Percentiles rank a stretch among this genome's conserved stretches.
Conservation (phyloP, 768 basidiomycete species). For the Lentinula detonsa region DNA sequence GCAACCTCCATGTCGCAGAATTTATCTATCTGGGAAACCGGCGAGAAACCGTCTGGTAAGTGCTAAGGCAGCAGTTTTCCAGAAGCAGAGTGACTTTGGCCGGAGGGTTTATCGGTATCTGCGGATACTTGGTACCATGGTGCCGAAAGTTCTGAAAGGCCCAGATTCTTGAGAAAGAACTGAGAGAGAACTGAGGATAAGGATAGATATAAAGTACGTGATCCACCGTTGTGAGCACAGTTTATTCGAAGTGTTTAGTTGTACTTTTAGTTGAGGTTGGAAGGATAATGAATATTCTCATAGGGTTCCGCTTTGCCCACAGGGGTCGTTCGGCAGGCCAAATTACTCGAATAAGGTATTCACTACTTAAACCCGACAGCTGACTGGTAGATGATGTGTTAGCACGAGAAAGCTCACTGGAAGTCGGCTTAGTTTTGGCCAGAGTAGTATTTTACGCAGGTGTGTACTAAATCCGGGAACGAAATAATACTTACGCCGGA, state of each 20-base stretch:
- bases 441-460: too few relatives aligned
- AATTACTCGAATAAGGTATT: too few relatives aligned
- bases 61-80: background rate
- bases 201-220: background rate
- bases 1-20: background rate
- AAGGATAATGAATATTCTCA: too few relatives aligned
- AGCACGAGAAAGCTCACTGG: too few relatives aligned
- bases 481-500: too few relatives aligned
- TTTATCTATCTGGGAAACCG: slow-evolving; percentile 1
- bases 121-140: background rate
- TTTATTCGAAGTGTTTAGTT: background rate
- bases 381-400: too few relatives aligned
- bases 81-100: background rate
- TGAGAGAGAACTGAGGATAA: background rate
- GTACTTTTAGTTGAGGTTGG: background rate
- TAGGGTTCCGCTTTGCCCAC: too few relatives aligned
- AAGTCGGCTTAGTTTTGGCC: too few relatives aligned
- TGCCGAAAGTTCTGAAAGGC: background rate
- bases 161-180: background rate
- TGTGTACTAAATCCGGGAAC: too few relatives aligned
- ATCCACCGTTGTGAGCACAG: too few relatives aligned
- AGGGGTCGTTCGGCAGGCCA: too few relatives aligned
- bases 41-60: background rate
- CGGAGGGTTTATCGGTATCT: background rate
- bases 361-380: too few relatives aligned